Percentiles rank a stretch among this genome's conserved stretches.
phyloP scores from a whole-genome alignment of 208 protist genomes.

The Phytomonas sp. region DNA sequence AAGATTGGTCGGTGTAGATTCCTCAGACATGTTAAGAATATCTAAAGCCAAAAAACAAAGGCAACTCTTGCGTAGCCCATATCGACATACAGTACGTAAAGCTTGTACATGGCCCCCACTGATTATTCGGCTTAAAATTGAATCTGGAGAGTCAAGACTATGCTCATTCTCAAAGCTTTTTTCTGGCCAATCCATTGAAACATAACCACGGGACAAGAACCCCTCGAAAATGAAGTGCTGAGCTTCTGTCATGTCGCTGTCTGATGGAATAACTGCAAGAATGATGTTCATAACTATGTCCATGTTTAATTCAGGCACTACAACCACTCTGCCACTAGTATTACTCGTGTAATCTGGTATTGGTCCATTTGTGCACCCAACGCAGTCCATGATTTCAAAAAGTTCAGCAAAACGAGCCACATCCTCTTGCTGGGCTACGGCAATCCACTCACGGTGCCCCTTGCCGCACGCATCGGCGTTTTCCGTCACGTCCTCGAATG shows the following conservation, averaged over 20 bases:
- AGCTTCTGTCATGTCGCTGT: conserved; percentile 13
- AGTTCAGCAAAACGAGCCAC: conserved; percentile 20
- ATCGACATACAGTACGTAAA: not conserved
- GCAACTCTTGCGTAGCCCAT: not conserved
- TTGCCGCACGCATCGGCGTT: conserved; percentile 9
- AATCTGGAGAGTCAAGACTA: not conserved
- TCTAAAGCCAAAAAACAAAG: not conserved
- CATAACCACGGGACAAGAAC: conserved; percentile 19
- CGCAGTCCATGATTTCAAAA: conserved; percentile 39
- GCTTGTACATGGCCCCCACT: not conserved
- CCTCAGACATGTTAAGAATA: not conserved
- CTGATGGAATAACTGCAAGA: conserved; percentile 12
- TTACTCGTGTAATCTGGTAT: conserved; percentile 1
- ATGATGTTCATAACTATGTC: conserved; percentile 21
- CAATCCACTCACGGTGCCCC: conserved; percentile 1
- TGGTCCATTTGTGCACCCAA: not conserved
- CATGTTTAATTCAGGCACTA: conserved; percentile 12
- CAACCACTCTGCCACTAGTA: not conserved
- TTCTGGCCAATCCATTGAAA: not conserved
- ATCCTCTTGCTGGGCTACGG: conserved; percentile 8
- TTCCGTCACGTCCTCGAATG: conserved; percentile 7
- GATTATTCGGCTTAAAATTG: not conserved
- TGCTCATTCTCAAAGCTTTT: not conserved
- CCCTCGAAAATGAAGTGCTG: conserved; percentile 31
- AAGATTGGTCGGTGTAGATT: not conserved